A percentile compares a stretch with the other conserved stretches of the same genome.
Evolutionary conservation across 2,329 filamentous ascomycete species (phyloP).

Genomic region (Atkinsonella texensis): DNA sequence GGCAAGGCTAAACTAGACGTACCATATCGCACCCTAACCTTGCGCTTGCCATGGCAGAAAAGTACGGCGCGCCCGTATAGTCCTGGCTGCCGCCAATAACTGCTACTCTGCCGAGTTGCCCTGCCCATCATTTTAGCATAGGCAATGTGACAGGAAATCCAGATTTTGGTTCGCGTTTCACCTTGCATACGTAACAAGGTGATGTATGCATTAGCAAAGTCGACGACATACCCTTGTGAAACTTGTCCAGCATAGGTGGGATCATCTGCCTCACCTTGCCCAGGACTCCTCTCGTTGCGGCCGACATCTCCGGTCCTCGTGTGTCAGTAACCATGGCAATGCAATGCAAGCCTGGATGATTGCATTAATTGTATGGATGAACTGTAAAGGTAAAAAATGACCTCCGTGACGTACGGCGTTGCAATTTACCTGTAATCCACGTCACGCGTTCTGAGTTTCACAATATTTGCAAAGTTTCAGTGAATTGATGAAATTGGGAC

Average conservation of each 20-base stretch:
- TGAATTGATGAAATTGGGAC: too few species aligned
- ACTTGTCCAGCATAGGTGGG: slow-evolving; percentile 86
- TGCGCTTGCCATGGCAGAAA: slow-evolving; percentile 93
- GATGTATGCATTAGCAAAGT: too few species aligned
- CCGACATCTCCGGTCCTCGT: slow-evolving; percentile 41
- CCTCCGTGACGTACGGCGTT: too few species aligned
- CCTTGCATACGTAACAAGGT: too few species aligned
- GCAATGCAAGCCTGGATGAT: too few species aligned
- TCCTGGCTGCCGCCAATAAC: slow-evolving; percentile 94
- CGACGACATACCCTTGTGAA: slow-evolving; percentile 68
- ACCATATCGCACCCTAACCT: slow-evolving; percentile 86
- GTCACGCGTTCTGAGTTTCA: too few species aligned
- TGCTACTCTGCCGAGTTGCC: slow-evolving; percentile 80
- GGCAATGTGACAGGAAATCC: too few species aligned
- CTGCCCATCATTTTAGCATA: slow-evolving; percentile 30
- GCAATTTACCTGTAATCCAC: too few species aligned
- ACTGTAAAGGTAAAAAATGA: too few species aligned
- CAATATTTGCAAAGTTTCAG: too few species aligned
- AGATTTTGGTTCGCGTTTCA: too few species aligned
- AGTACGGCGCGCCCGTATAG: slow-evolving; percentile 95
- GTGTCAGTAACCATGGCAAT: slow-evolving; percentile 13
- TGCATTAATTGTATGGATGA: too few species aligned
- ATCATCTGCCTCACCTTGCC: slow-evolving; percentile 78
- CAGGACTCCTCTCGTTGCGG: slow-evolving; percentile 62
- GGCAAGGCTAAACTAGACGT: slow-evolving; percentile 13